Evolutionary conservation across 768 basidiomycete genomes (phyloP), one percentile per base, ranked within the genome.

Genomic region (Hericium rajendrae): DNA sequence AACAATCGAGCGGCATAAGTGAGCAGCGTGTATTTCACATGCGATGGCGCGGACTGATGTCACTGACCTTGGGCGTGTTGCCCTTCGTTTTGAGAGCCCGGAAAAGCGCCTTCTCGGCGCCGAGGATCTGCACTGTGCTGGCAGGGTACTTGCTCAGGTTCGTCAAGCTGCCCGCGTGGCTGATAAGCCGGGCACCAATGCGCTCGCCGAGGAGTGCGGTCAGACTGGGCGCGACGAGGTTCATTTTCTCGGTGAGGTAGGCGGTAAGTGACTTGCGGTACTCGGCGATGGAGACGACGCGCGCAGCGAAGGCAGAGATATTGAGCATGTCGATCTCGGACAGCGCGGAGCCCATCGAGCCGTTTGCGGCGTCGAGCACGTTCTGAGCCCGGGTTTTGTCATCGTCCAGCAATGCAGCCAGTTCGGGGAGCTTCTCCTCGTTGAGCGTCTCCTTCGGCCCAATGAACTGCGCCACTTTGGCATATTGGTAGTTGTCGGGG

Each of bases 61-160:
- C 22, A 53, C 71, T 54, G 62, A 91, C 92, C 78, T 97, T 97
- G 43, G 95, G 94, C 0, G 95, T 99, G 71, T 98, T 97, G 15
- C 95, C 95, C 73, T 97, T 98, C 37, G 95, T 97, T 78, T 98
- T 98, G 67, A 98, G 77, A 0, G 95, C 95, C 55, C 95, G 77
- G 82, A 98, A 98, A 26, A 98, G 78, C 2, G 95, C 95, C 72
- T 98, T 98, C 76, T 98, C 95, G 22, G 95, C 95, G 64, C 95
- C 95, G 43, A 97, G 78, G 64, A 98, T 98, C 73, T 98, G 95
- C 43, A 98, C 95, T 13, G 95, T 98, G 67, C 91, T 93, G 0
- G 95, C 95, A 37, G 95, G 95, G 74, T 97, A 97, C 76, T 98
- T 98, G 79, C 89, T 91, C 57, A 98, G 73, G 72, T 97, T 98